Evolutionary conservation across 2,329 filamentous ascomycete species (phyloP), one percentile per base, ranked within the genome.

Genomic region (Pseudogymnoascus sp.): DNA sequence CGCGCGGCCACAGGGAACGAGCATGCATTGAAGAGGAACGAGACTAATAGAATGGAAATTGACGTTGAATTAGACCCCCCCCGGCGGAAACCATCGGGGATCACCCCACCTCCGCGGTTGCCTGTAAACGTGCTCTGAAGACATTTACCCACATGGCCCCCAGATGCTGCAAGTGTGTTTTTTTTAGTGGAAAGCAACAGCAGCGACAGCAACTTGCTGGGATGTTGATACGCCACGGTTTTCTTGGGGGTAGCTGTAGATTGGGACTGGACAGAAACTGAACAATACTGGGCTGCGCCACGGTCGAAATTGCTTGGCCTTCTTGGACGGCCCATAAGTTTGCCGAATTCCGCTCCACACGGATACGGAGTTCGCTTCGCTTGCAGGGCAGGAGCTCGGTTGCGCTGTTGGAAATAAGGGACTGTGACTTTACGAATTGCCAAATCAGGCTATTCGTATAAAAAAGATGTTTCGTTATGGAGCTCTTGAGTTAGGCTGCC

Each of bases 1-100:
- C 48, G 48, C 48, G 48, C 15, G 48, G 48, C 48, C 48, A 35
- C n/a, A 12, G 29, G 8, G 4, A 7, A 21, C 5, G 75, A 67
- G 84, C 81, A 61, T 79, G 79, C 60, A 84, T 21, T 21, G 21
- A 21, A 21, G 21, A 27, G 48, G 12, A 33, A 8, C n/a, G 33
- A 31, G 27, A 55, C n/a, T 55, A 33, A 60, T 71, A 69, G 3
- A 70, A 63, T 7, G 66, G 66, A 8, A 68, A 29, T 64, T 60
- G 69, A 65, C n/a, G 61, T 29, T 61, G 63, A 39, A 48, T 65
- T 17, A 55, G 21, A 21, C 21, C 21, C 21, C 21, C 27, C 27
- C 15, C 9, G 3, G 27, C n/a, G 27, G 29, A 33, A 33, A 55
- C 4, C 27, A 55, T 55, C 48, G 48, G 48, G 9, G 29, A n/a